Base-by-base conservation (phyloP, 179 eudicot genomes). In the Spinacia oleracea region DNA sequence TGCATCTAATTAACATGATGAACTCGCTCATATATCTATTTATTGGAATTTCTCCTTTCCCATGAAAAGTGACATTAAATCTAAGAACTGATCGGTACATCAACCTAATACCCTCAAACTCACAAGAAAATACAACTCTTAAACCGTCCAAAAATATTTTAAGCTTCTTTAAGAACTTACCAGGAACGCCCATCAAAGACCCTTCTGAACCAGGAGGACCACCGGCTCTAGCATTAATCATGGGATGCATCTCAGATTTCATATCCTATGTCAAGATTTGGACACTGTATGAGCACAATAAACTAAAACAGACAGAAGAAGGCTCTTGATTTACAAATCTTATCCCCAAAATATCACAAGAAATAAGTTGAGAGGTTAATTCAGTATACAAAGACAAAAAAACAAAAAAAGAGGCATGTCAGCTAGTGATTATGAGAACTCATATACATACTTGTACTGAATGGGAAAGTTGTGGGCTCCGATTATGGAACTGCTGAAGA, bases 181-280 rank as follows among this genome's bases (percentile, higher is more conserved):
- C 90, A 69, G 88, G 84, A 80, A 81, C 82, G 29, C 89, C 86
- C 81, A 80, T 85, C 78, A 83, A 72, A 34, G 85, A 87, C 78
- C 82, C 85, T 69, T 84, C 88, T 51, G 85, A 64, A 72, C 86
- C 87, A 80, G 81, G 81, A 40, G 85, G 72, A 48, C 86, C 87
- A 68, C 81, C 77, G 45, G 31, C 71, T 80, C 85, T 82, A 56
- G 84, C 80, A 64, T 84, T 83, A 35, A 84, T 84, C 79, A 83
- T 81, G 15, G 85, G 74, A 78, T 78, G 82, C 51, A 84, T 80
- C 82, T 85, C 83, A 76, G 82, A 70, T 80, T 82, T 86, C 20
- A 81, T 63, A 48, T 88, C 90, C 90, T 88, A 84, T 60, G 23
- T 5, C 77, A 78, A 67, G 35, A 51, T 43, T 51, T n/a, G 7